These are phyloP conservation scores for Candida ortonii DNA, from an alignment of 805 yeast species.

Conservation along the genomic window DNA sequence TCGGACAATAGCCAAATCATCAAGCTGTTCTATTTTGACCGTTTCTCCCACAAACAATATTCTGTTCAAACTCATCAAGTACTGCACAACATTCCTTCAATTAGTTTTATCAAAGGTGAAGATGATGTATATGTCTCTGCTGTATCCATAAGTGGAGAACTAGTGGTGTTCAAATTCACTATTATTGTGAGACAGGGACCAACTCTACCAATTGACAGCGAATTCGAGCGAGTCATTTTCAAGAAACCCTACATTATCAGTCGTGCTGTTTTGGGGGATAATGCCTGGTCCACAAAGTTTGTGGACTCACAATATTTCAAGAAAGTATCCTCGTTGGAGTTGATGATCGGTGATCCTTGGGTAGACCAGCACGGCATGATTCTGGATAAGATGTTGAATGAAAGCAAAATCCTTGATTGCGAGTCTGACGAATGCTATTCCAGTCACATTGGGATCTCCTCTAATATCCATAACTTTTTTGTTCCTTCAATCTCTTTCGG, in stretches of 20 bases:
- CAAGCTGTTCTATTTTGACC: constrained; percentile 37
- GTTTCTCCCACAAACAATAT: constrained; percentile 11
- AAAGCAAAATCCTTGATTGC: constrained; percentile 40
- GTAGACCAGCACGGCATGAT: constrained; percentile 32
- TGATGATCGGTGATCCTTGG: constrained; percentile 46
- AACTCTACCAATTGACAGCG: constrained; percentile 2
- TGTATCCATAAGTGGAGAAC: constrained; percentile 44
- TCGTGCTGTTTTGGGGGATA: constrained; percentile 41
- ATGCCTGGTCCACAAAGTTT: constrained; percentile 52
- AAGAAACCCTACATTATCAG: constrained; percentile 28
- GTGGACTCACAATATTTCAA: constrained; percentile 42
- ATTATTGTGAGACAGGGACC: constrained; percentile 14
- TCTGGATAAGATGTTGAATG: constrained; percentile 33
- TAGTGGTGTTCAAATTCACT: constrained; percentile 39
- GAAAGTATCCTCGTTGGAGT: constrained; percentile 45
- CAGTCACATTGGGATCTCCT: constrained; percentile 40
- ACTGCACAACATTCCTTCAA: constrained; percentile 56
- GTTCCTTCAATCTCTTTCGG: constrained; percentile 25
- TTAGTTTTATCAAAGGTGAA: constrained; percentile 35
- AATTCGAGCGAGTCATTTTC: constrained; percentile 29
- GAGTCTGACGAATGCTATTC: constrained; percentile 39
- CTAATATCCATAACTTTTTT: constrained; percentile 30
- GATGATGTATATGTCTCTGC: constrained; percentile 33
- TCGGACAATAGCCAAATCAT: constrained; percentile 55
- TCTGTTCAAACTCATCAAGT: constrained; percentile 39